A percentile compares a stretch with the other conserved stretches of the same genome.
phyloP scores from a whole-genome alignment of 1,139 yeast species.

The Tardiomyces blankii region DNA sequence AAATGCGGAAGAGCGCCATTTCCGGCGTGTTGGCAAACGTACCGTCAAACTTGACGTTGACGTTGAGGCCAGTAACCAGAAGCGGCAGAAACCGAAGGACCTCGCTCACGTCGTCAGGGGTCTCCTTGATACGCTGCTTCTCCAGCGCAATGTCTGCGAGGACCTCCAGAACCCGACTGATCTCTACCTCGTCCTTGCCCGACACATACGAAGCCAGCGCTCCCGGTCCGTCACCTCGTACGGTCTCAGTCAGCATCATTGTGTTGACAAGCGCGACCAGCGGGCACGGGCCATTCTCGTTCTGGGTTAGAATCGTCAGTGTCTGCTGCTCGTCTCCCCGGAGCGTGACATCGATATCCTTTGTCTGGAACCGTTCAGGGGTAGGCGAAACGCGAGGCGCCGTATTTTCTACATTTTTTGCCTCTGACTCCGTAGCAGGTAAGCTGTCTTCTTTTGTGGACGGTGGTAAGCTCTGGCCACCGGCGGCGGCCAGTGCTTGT shows the following conservation, averaged over 20 bases:
- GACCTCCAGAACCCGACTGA: constrained; percentile 20
- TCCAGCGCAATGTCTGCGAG: constrained; percentile 31
- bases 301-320: constrained; percentile 49
- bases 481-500: too few species aligned
- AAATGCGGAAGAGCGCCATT: constrained; percentile 34
- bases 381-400: neutral
- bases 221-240: neutral
- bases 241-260: constrained; percentile 27
- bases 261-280: constrained; percentile 72
- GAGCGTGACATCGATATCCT: neutral
- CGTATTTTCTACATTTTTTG: too few species aligned
- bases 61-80: constrained; percentile 60
- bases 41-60: constrained; percentile 65
- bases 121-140: constrained; percentile 7
- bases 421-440: too few species aligned
- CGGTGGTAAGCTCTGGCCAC: too few species aligned
- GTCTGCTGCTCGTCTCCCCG: neutral
- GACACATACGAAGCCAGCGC: constrained; percentile 8
- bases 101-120: constrained; percentile 23
- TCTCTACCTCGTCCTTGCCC: constrained; percentile 15
- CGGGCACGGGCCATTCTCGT: constrained; percentile 83
- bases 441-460: too few species aligned
- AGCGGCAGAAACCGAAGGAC: constrained; percentile 46
- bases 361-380: neutral
- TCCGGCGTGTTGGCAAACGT: constrained; percentile 40